Base-by-base conservation (phyloP, 257 asterid species). In the Haberlea rhodopensis region DNA sequence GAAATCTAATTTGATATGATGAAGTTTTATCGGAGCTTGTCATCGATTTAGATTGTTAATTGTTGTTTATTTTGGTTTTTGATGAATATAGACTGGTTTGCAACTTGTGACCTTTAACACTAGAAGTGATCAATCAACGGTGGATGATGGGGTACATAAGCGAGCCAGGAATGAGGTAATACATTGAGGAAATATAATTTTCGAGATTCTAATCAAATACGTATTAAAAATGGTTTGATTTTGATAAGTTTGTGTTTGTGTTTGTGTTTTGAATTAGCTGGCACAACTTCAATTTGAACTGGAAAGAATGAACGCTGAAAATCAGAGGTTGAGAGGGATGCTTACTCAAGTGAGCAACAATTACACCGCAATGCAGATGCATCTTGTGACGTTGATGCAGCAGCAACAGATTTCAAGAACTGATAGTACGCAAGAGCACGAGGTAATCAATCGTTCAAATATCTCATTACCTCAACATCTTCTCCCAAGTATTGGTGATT, bases 91-190 rank as follows among this genome's bases (percentile, higher is more conserved):
- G 99, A 94, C 91, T 59, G 97, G 96, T 34, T 77, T 94, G 84
- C 96, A 94, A 64, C 94, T 94, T 53, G 89, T 90, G 73, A 87
- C 80, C 28, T 77, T 80, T 4, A 86, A 94, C 66, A 73, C 95
- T 2, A 82, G 95, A 32, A 87, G 95, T 54, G 99, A 90, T 72
- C 95, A 86, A 62, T 90, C 97, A 11, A 87, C 88, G 11, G 79
- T 87, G 66, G 97, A 87, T 53, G 96, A 94, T 65, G 86, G 86
- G 25, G 19, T 79, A 75, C 76, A 81, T 28, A 80, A 80, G 67
- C 63, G 78, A 73, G 78, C 88, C 19, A 83, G 78, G 53, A 70
- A 59, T 66, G 95, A 90, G 95, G 99, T 94, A 68, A 52, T 24
- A 9, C 51, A n/a, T 52, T 0, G 40, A 66, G 7, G 8, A 0